These are phyloP conservation scores for Trichopus zeylanicus DNA, from an alignment of 116 monocot species.

Conservation along the genomic window DNA sequence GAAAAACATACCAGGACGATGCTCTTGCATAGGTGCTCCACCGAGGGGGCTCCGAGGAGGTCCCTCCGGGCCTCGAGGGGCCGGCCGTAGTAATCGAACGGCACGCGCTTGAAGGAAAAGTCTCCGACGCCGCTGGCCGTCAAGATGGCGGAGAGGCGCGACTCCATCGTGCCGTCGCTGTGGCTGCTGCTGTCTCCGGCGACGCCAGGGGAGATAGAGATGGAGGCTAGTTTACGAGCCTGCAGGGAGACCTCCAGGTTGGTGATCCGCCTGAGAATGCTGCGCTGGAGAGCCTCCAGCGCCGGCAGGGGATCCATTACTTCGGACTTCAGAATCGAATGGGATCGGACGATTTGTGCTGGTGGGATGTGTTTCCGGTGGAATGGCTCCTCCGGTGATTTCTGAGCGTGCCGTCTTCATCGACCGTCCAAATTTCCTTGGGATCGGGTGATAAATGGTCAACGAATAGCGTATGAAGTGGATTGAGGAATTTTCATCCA, in stretches of 20 bases:
- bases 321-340: no score
- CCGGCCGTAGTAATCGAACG: slow-evolving; percentile 70
- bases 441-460: no score
- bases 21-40: slow-evolving; percentile 93
- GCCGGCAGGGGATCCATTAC: slow-evolving; percentile 19
- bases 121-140: slow-evolving; percentile 35
- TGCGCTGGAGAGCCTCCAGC: slow-evolving; percentile 42
- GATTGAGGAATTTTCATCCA: no score
- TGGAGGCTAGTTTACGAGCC: slow-evolving; percentile 6
- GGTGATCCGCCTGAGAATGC: slow-evolving; percentile 48
- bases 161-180: slow-evolving; percentile 31
- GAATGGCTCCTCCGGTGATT: no score
- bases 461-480: no score
- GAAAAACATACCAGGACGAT: slow-evolving; percentile 68
- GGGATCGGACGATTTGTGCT: no score
- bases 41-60: slow-evolving; percentile 53
- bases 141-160: slow-evolving; percentile 59
- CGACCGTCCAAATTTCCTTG: no score
- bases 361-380: no score
- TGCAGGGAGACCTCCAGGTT: slow-evolving; percentile 36
- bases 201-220: slow-evolving; percentile 12
- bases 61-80: slow-evolving; percentile 54
- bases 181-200: neutral
- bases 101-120: slow-evolving; percentile 68
- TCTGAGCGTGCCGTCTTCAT: no score